Percentiles rank a stretch among this genome's conserved stretches.
Conservation (phyloP, 306 rosid genomes). For the Mimosa pudica region DNA sequence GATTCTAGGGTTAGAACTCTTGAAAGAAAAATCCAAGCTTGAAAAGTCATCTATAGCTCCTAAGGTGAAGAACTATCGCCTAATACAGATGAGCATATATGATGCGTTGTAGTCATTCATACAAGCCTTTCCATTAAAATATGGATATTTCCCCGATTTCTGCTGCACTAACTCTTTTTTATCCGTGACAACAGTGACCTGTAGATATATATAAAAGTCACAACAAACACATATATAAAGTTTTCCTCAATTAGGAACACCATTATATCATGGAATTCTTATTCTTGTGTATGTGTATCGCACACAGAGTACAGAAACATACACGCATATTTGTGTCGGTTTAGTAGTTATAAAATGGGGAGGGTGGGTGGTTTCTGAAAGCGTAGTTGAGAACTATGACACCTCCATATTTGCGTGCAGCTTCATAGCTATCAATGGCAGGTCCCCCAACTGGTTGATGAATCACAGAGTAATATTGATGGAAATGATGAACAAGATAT, state of each 20-base stretch:
- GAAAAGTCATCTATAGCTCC: neutral
- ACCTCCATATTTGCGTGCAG: neutral
- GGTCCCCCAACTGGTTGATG: neutral
- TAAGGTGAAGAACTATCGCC: neutral
- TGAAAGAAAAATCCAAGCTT: neutral
- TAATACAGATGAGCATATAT: neutral
- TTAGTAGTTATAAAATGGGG: neutral
- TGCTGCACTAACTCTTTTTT: neutral
- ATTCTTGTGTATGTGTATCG: neutral
- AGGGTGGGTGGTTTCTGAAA: neutral
- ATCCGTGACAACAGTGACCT: neutral
- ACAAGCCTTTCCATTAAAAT: neutral
- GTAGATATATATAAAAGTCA: neutral
- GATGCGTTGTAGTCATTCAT: neutral
- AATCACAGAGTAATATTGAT: neutral
- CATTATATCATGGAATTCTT: neutral
- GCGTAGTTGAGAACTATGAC: neutral
- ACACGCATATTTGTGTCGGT: neutral
- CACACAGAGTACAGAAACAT: neutral
- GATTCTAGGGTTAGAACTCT: neutral
- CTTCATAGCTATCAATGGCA: neutral
- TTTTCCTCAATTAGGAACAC: neutral
- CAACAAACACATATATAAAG: too few species aligned
- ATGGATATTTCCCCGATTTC: neutral
- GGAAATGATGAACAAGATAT: neutral